Conservation (phyloP, 2,329 filamentous ascomycete species). For the Rhynchosporium secalis region DNA sequence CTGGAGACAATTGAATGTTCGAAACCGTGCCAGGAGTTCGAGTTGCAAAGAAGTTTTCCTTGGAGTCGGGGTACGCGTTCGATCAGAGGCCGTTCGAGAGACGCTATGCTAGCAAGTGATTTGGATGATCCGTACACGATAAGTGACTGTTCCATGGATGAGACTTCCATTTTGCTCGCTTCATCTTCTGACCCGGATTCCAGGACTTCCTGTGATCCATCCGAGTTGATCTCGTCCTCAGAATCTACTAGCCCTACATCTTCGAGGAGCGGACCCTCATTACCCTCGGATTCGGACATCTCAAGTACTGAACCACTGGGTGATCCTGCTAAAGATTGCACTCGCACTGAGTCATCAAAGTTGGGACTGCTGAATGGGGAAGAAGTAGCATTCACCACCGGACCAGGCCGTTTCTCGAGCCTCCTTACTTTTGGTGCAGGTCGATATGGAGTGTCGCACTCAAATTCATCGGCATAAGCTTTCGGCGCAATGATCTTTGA, state of each 20-base stretch:
- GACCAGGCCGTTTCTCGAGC: conserved; percentile 9
- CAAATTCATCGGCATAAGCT: conserved; percentile 18
- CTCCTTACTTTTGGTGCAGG: conserved; percentile 22
- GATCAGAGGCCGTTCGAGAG: conserved; percentile 1
- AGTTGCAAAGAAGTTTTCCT: conserved; percentile 18
- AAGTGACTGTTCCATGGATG: conserved; percentile 18
- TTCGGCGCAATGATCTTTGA: conserved; percentile 27
- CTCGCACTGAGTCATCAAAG: conserved; percentile 8
- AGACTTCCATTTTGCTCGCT: conserved; percentile 12
- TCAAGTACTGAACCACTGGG: background rate
- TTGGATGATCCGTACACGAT: conserved; percentile 12
- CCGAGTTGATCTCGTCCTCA: conserved; percentile 19
- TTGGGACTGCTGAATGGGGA: conserved; percentile 1
- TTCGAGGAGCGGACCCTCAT: background rate
- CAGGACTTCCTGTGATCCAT: background rate
- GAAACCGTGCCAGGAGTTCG: conserved; percentile 21
- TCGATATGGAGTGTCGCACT: conserved; percentile 31
- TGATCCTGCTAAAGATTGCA: background rate
- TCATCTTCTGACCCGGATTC: conserved; percentile 11
- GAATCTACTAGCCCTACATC: background rate
- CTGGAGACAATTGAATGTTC: conserved; percentile 22
- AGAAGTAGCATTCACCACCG: background rate
- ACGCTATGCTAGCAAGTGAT: conserved; percentile 5
- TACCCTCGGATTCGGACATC: background rate
- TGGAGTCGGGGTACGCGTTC: conserved; percentile 17